These are phyloP conservation scores for Zymoseptoria crescenta DNA, from an alignment of 2,329 filamentous ascomycete genomes.

Conservation along the genomic window DNA sequence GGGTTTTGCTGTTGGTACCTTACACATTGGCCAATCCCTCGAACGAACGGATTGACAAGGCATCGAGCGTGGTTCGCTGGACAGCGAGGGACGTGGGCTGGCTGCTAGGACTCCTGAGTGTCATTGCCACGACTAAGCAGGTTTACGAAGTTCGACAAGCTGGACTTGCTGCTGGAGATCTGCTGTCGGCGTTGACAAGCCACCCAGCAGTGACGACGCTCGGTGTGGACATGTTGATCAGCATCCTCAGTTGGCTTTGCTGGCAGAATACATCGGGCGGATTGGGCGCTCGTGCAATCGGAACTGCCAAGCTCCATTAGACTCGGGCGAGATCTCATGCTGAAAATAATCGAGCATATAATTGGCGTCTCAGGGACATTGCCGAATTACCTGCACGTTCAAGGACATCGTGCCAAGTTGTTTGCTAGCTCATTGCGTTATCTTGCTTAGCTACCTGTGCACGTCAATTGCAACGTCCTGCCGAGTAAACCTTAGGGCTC, in stretches of 20 bases:
- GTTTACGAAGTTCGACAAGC: constrained; percentile 1
- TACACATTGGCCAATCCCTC: constrained; percentile 9
- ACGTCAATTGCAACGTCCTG: too few species aligned
- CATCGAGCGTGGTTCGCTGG: constrained; percentile 3
- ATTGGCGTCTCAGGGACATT: too few species aligned
- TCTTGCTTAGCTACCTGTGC: too few species aligned
- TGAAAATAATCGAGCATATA: neutral
- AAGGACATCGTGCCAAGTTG: too few species aligned
- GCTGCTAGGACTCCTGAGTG: constrained; percentile 2
- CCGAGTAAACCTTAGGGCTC: too few species aligned
- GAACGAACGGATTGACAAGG: neutral
- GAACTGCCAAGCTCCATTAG: neutral
- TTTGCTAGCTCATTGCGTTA: too few species aligned
- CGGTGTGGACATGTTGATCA: constrained; percentile 23
- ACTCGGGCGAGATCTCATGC: too few species aligned
- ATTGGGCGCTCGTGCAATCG: neutral
- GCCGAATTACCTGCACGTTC: too few species aligned
- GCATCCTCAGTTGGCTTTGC: constrained; percentile 9
- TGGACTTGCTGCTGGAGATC: neutral
- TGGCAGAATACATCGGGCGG: neutral
- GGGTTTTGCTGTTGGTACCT: constrained; percentile 19
- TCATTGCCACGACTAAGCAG: constrained; percentile 8
- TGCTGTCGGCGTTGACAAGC: constrained; percentile 14
- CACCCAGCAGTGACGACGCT: constrained; percentile 28
- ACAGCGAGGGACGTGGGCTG: constrained; percentile 4